Base-by-base conservation (phyloP, 164 flowering plant species). In the Warburgia ugandensis region DNA sequence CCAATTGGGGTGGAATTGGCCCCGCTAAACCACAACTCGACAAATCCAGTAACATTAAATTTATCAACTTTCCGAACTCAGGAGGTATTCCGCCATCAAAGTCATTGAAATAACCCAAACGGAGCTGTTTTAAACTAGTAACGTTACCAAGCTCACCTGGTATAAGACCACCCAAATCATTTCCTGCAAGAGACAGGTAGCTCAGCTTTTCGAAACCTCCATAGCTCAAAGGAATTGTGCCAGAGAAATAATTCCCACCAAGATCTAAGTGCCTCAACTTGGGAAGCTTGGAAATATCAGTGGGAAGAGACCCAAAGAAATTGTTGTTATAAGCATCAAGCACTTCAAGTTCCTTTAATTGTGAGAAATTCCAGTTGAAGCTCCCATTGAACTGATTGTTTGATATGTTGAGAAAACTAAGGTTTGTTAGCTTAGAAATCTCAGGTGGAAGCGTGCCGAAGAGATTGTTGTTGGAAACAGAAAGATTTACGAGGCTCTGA, bases 201-300 rank as follows among this genome's bases (percentile, higher is more conserved):
- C 59, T 51, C 23, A 80, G 74, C 70, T 58, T 63, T 56, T 50
- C 38, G 55, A 76, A 37, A 7, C 46, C 56, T 45, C 80, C 90
- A 58, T 77, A 83, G 50, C 44, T 53, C 1, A 56, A 41, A 1
- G 82, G 84, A 13, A 83, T 83, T 3, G 28, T 49, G 2, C 90
- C 86, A 0, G 64, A 39, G 64, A 83, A 80, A 68, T 42, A 83
- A 48, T 83, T 80, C 49, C 90, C 90, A 12, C 82, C 83, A 29
- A 83, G 58, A 60, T 78, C 52, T 65, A 80, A 74, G 59, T 76
- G 73, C 48, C 26, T 52, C 31, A 83, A 63, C 56, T 61, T 67
- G 0, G 68, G 52, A 27, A 80, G 61, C 14, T 67, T 36, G 3
- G 66, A 19, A 30, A 79, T 55, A 26, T 69, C 74, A 3, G 48